phyloP scores from a whole-genome alignment of 2,329 filamentous ascomycete species.

The Diplodia scrobiculata region DNA sequence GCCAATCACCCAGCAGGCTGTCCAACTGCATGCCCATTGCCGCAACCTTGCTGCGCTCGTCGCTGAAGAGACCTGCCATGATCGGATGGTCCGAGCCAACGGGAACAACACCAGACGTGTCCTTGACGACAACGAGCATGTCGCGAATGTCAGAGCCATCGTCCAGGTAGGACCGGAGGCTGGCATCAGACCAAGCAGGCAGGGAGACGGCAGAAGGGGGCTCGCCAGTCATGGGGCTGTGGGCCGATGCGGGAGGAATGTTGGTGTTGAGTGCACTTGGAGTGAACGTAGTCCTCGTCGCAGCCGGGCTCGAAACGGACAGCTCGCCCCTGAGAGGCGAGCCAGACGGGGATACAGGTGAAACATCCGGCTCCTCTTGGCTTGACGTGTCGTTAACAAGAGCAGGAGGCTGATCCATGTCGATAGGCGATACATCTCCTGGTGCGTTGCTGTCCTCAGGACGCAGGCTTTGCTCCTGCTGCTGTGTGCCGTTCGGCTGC shows the following conservation, averaged over 20 bases:
- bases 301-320: constrained; percentile 37
- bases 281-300: constrained; percentile 23
- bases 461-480: constrained; percentile 24
- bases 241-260: constrained; percentile 32
- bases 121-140: constrained; percentile 86
- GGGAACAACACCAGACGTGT: constrained; percentile 80
- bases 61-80: constrained; percentile 75
- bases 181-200: constrained; percentile 81
- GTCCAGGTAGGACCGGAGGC: constrained; percentile 85
- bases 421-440: constrained; percentile 29
- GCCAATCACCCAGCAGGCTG: constrained; percentile 79
- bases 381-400: constrained; percentile 72
- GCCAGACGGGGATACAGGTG: constrained; percentile 41
- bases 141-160: constrained; percentile 87
- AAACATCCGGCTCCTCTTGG: constrained; percentile 56
- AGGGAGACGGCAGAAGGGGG: constrained; percentile 58
- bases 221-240: constrained; percentile 46
- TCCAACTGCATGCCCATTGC: constrained; percentile 91
- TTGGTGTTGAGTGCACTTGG: constrained; percentile 38
- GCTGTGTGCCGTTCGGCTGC: constrained; percentile 32
- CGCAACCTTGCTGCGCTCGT: constrained; percentile 81
- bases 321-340: constrained; percentile 15
- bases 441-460: constrained; percentile 23
- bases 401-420: constrained; percentile 57
- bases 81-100: constrained; percentile 83